These are phyloP conservation scores for Lichina pygmaea DNA, from an alignment of 495 filamentous ascomycete genomes.

Conservation along the genomic window DNA sequence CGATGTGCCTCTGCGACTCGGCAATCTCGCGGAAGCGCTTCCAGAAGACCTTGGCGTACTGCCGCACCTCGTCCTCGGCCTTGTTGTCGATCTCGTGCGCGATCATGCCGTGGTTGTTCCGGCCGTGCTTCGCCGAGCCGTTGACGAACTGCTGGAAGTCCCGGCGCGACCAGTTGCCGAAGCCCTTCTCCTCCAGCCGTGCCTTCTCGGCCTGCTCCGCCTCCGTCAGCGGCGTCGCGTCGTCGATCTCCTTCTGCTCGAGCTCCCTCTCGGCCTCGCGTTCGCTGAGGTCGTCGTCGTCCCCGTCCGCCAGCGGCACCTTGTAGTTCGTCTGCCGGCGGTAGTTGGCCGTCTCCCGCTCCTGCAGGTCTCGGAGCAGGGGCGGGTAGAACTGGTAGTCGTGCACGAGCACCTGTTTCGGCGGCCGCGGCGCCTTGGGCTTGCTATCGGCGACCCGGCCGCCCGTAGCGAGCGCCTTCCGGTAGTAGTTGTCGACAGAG, in stretches of 20 bases:
- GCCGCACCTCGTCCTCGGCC: conserved; percentile 53
- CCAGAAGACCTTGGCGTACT: conserved; percentile 91
- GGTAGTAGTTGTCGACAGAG: conserved; percentile 97
- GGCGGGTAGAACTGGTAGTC: conserved; percentile 95
- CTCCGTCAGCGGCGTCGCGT: conserved; percentile 68
- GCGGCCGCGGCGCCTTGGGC: conserved; percentile 83
- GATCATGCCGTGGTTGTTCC: conserved; percentile 58
- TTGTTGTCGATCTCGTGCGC: conserved; percentile 83
- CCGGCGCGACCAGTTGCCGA: conserved; percentile 79
- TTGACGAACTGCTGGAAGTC: conserved; percentile 98
- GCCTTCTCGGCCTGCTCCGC: conserved; percentile 71
- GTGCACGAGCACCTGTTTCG: conserved; percentile 74
- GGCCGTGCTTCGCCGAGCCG: conserved; percentile 75
- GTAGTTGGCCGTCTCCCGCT: conserved; percentile 84
- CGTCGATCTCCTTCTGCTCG: conserved; percentile 80
- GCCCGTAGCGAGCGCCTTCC: conserved; percentile 65
- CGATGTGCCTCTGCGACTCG: conserved; percentile 67
- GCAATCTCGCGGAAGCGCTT: conserved; percentile 64
- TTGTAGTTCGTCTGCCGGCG: conserved; percentile 92
- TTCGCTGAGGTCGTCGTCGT: conserved; percentile 43
- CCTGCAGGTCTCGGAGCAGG: conserved; percentile 63
- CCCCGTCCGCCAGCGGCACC: conserved; percentile 54
- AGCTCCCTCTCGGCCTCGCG: conserved; percentile 69
- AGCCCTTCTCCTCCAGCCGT: conserved; percentile 53
- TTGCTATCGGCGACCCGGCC: conserved; percentile 56